These are phyloP conservation scores for Cadophora sp. DNA, from an alignment of 2,329 filamentous ascomycete genomes.

Conservation along the genomic window DNA sequence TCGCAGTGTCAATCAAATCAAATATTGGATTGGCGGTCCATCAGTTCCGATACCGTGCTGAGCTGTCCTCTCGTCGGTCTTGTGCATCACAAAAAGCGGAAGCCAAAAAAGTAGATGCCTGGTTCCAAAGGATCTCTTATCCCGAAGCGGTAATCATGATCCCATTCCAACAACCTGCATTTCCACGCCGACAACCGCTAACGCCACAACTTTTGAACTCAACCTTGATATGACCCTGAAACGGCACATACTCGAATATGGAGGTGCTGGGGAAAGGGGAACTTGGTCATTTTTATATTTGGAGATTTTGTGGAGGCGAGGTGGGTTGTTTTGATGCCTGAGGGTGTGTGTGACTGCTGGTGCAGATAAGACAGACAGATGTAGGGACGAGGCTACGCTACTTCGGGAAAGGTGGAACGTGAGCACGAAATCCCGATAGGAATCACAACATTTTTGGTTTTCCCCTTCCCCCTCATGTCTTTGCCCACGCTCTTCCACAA, in stretches of 20 bases:
- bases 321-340: slow-evolving; percentile 19
- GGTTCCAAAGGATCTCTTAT: slow-evolving; percentile 28
- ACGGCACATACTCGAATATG: slow-evolving; percentile 21
- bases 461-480: slow-evolving; percentile 1
- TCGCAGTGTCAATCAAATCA: background rate
- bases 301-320: background rate
- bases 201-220: slow-evolving; percentile 40
- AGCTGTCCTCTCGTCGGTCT: background rate
- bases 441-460: slow-evolving; percentile 8
- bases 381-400: slow-evolving; percentile 5
- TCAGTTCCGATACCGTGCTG: background rate
- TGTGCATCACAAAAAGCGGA: background rate
- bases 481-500: background rate
- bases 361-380: slow-evolving; percentile 4
- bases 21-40: background rate
- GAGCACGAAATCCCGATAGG: slow-evolving; percentile 22
- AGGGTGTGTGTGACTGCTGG: too few relatives aligned
- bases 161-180: slow-evolving; percentile 33
- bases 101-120: slow-evolving; percentile 28
- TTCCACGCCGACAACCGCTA: slow-evolving; percentile 26
- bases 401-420: slow-evolving; percentile 18
- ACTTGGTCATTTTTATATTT: slow-evolving; percentile 11
- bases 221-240: slow-evolving; percentile 18
- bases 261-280: slow-evolving; percentile 14
- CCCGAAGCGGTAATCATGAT: slow-evolving; percentile 34